These are phyloP conservation scores for Chalciporus sphaerocephalus DNA, from an alignment of 768 basidiomycete genomes.

Conservation along the genomic window DNA sequence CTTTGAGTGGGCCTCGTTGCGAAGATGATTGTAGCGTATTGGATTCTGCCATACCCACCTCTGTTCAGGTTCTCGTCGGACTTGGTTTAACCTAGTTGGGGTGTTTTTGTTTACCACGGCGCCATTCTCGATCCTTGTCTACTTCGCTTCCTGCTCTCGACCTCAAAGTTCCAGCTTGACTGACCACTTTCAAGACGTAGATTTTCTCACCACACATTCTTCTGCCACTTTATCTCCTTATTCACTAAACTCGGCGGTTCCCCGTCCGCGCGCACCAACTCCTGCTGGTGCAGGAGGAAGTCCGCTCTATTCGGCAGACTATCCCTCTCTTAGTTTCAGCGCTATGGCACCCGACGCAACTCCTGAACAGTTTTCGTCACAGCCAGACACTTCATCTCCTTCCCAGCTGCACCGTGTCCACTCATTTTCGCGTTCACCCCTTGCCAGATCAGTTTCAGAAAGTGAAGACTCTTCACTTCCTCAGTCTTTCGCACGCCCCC, in stretches of 20 bases:
- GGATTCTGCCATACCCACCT: no score
- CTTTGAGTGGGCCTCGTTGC: conserved; percentile 10
- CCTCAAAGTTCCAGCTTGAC: neutral
- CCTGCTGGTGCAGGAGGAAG: conserved; percentile 29
- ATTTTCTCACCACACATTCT: conserved; percentile 28
- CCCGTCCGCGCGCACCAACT: conserved; percentile 40
- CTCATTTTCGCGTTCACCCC: conserved; percentile 31
- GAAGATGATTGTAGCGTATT: neutral
- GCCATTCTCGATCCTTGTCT: conserved; percentile 11
- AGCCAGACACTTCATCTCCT: conserved; percentile 22
- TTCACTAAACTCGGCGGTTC: conserved; percentile 28
- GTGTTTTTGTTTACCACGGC: conserved; percentile 23
- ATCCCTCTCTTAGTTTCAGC: conserved; percentile 11
- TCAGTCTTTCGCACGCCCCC: conserved; percentile 40
- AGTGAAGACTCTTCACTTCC: conserved; percentile 37
- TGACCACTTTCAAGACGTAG: conserved; percentile 24
- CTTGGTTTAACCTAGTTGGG: conserved; percentile 9
- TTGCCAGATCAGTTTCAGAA: conserved; percentile 39
- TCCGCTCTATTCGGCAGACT: conserved; percentile 25
- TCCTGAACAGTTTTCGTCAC: conserved; percentile 8
- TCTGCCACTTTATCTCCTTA: conserved; percentile 31
- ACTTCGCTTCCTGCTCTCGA: conserved; percentile 13
- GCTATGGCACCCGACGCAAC: conserved; percentile 18
- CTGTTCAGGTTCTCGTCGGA: neutral
- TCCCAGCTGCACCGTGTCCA: conserved; percentile 22